A percentile compares a stretch with the other conserved stretches of the same genome.
These are phyloP conservation scores for Nannochloris sp. DNA, from an alignment of 139 green algal species.

Conservation along the genomic window DNA sequence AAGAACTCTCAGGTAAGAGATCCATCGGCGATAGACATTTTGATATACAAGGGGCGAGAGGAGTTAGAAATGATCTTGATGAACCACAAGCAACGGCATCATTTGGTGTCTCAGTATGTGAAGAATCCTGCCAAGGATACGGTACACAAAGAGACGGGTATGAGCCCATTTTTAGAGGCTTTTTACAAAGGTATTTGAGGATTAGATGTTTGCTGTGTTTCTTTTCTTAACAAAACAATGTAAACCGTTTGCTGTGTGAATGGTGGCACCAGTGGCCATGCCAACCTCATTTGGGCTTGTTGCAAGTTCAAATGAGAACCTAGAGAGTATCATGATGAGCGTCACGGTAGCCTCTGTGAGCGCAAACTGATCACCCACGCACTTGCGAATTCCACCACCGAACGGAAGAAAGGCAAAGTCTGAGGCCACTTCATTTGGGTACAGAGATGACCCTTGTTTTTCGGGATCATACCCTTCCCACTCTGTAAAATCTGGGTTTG, in stretches of 20 bases:
- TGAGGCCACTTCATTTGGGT: slow-evolving; percentile 89
- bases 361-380: slow-evolving; percentile 98
- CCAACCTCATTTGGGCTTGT: slow-evolving; percentile 34
- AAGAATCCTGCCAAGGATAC: slow-evolving; percentile 17
- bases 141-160: not conserved
- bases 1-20: slow-evolving; percentile 22
- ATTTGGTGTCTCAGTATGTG: slow-evolving; percentile 45
- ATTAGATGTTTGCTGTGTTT: not conserved
- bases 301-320: slow-evolving; percentile 47
- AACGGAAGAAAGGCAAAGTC: slow-evolving; percentile 99
- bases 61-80: slow-evolving; percentile 78
- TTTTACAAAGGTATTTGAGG: slow-evolving; percentile 35
- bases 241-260: slow-evolving; percentile 93
- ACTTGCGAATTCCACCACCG: slow-evolving; percentile 86
- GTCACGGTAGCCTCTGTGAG: slow-evolving; percentile 74
- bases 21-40: slow-evolving; percentile 56
- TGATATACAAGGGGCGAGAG: slow-evolving; percentile 79
- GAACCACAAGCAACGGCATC: slow-evolving; percentile 80
- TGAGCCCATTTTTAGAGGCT: slow-evolving; percentile 29
- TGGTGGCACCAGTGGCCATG: slow-evolving; percentile 92
- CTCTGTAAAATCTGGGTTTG: slow-evolving; percentile 39
- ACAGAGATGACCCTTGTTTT: slow-evolving; percentile 49
- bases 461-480: slow-evolving; percentile 69
- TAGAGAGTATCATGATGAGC: slow-evolving; percentile 75
- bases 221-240: slow-evolving; percentile 31